phyloP scores from a whole-genome alignment of 73 alveolate genomes.

The Paramecium biaurelia region DNA sequence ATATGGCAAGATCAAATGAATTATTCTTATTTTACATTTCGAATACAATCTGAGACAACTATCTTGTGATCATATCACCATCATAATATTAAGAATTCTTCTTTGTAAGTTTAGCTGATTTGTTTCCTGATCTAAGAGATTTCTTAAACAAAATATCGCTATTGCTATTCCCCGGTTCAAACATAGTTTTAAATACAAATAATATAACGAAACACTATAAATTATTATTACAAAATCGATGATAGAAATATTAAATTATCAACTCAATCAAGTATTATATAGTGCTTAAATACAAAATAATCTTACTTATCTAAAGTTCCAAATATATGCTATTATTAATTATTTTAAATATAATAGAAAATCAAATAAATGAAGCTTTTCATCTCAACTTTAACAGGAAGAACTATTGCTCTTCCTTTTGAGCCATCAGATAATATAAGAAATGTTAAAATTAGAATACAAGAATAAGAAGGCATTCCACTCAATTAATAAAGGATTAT shows the following conservation, averaged over 20 bases:
- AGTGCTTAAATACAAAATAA: too few relatives aligned
- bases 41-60: neutral
- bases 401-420: constrained; percentile 55
- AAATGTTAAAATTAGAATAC: constrained; percentile 59
- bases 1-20: neutral
- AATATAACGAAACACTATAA: neutral
- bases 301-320: too few relatives aligned
- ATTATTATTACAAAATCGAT: too few relatives aligned
- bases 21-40: neutral
- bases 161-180: neutral
- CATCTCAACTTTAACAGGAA: constrained; percentile 69
- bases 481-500: constrained; percentile 83
- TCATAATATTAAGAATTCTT: neutral
- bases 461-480: constrained; percentile 86
- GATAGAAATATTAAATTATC: neutral
- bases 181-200: neutral
- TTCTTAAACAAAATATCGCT: neutral
- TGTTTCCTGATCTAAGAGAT: neutral
- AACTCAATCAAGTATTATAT: too few relatives aligned
- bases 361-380: neutral
- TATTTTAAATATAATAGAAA: neutral
- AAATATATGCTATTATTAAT: too few relatives aligned
- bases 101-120: neutral
- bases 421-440: constrained; percentile 56
- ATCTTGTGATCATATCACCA: neutral